These are phyloP conservation scores for Phylloporus sp. DNA, from an alignment of 768 basidiomycete genomes.

Conservation along the genomic window DNA sequence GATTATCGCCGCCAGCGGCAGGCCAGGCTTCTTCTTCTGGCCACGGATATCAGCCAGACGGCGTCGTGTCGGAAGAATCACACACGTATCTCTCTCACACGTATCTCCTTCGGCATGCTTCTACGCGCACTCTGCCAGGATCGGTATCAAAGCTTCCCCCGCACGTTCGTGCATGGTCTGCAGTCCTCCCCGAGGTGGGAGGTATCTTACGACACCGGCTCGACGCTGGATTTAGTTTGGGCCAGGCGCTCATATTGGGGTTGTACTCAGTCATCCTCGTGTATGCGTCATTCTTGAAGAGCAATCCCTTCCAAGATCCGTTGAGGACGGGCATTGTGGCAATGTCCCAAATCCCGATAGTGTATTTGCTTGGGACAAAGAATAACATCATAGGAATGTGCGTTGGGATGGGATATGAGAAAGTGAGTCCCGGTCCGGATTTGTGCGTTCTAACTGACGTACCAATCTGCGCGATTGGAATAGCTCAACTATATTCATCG, in stretches of 20 bases:
- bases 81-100: slow-evolving; percentile 24
- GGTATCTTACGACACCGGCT: slow-evolving; percentile 32
- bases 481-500: slow-evolving; percentile 54
- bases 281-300: slow-evolving; percentile 33
- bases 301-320: slow-evolving; percentile 33
- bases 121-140: slow-evolving; percentile 9
- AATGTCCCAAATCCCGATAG: slow-evolving; percentile 42
- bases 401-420: slow-evolving; percentile 44
- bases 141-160: slow-evolving; percentile 24
- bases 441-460: background rate
- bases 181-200: slow-evolving; percentile 31
- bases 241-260: slow-evolving; percentile 33
- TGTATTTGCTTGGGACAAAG: slow-evolving; percentile 44
- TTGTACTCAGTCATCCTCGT: slow-evolving; percentile 34
- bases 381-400: slow-evolving; percentile 40
- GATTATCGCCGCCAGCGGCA: slow-evolving; percentile 6
- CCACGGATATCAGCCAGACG: slow-evolving; percentile 14
- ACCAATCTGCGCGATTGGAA: background rate
- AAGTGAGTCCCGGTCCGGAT: slow-evolving; percentile 28
- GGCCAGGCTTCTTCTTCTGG: slow-evolving; percentile 17
- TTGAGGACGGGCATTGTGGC: slow-evolving; percentile 34
- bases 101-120: slow-evolving; percentile 18
- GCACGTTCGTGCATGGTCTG: slow-evolving; percentile 36
- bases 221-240: slow-evolving; percentile 34
- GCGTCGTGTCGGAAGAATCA: slow-evolving; percentile 23